Conservation (phyloP, 2,329 filamentous ascomycete species). For the Colletotrichum sp. region DNA sequence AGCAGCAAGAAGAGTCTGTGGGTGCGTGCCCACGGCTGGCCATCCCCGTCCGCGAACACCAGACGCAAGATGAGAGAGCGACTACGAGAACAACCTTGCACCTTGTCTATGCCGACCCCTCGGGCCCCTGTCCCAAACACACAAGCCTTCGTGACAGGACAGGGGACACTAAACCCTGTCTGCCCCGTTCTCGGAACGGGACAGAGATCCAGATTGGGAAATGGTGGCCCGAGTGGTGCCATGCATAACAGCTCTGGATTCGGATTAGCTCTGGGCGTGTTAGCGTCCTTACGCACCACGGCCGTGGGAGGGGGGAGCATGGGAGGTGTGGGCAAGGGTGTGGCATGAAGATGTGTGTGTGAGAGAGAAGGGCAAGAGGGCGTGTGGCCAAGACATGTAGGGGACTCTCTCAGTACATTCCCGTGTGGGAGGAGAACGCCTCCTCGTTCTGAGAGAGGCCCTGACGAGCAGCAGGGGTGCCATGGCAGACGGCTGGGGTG, state of each 20-base stretch:
- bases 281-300: slow-evolving; percentile 11
- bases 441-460: background rate
- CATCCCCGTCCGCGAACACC: slow-evolving; percentile 37
- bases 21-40: slow-evolving; percentile 23
- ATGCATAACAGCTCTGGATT: slow-evolving; percentile 23
- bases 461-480: slow-evolving; percentile 2
- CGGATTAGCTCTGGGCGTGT: slow-evolving; percentile 9
- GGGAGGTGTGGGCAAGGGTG: background rate
- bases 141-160: slow-evolving; percentile 35
- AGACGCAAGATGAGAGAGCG: background rate
- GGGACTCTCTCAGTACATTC: slow-evolving; percentile 15
- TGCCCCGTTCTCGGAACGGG: slow-evolving; percentile 28
- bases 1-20: slow-evolving; percentile 9
- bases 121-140: slow-evolving; percentile 25
- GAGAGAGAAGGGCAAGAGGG: slow-evolving; percentile 23
- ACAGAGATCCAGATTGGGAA: slow-evolving; percentile 30
- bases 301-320: slow-evolving; percentile 12
- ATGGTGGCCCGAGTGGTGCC: slow-evolving; percentile 24
- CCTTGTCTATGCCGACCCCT: background rate
- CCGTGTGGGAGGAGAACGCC: slow-evolving; percentile 4
- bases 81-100: slow-evolving; percentile 12
- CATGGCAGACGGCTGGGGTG: slow-evolving; percentile 23
- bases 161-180: slow-evolving; percentile 24
- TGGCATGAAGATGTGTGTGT: slow-evolving; percentile 7
- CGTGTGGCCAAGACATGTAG: slow-evolving; percentile 24